Base-by-base conservation (phyloP, 192 early-diverging fungal species). In the Backusella luteola region DNA sequence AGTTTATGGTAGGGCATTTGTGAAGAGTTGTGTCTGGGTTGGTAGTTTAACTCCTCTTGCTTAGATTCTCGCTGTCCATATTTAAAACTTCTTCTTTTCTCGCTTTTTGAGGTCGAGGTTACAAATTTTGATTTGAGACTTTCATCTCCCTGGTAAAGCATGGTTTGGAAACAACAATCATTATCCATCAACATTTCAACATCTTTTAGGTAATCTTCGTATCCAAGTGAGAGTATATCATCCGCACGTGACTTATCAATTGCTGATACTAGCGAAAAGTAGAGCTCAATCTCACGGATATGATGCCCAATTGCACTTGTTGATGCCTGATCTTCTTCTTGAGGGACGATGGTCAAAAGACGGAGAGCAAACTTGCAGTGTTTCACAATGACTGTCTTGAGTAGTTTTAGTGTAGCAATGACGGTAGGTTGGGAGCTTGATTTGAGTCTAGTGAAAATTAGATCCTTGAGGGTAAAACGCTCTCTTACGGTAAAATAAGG, bases 391-490 rank as follows among this genome's bases (percentile, higher is more conserved):
- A 96, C 70, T 0, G 90, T 87, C 8, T 90, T 90, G 29, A 97
- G 80, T 32, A 99, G 77, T 67, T 93, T 95, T 8, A 97, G 83
- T 0, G 94, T 92, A 1, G 92, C 91, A 56, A 94, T 93, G 3
- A 96, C 94, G 9, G 96, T 94, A 39, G 93, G 89, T 69, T 92
- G 93, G 0, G 95, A 96, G n/a, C 93, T 85, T 1, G 97, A 97
- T 74, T 93, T 92, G 41, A 99, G 83, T 29, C 97, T 94, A 4
- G 93, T 94, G 66, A 96, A 88, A 19, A 99, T 87, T 4, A 99
- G 82, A 67, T 95, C 93, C 73, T 92, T 91, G 46, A 95, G 86
- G 6, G 90, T 95, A 75, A 95, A 95, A 2, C 89, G 80, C 38
- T 75, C 74, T 5, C 15, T 66, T 15, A 42, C 63, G 3, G 74